Base-by-base conservation (phyloP, 2,329 filamentous ascomycete genomes). In the Beauveria sp. region DNA sequence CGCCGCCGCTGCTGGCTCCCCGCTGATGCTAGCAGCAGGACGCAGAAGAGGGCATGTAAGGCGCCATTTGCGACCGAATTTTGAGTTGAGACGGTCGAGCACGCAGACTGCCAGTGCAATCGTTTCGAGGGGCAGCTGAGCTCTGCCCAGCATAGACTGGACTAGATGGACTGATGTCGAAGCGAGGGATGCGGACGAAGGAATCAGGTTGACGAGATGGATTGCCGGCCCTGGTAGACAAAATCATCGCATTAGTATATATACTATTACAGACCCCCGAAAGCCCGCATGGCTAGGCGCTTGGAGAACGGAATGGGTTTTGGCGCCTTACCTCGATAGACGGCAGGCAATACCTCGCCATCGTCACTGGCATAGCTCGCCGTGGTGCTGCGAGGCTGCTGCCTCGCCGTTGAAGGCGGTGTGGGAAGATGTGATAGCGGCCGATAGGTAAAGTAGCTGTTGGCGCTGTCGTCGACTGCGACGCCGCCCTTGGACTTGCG, bases 361-460 rank as follows among this genome's bases (percentile, higher is more conserved):
- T 74, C 77, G 68, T 80, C 77, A 57, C 80, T 77, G 55, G 53
- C 59, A 38, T 60, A 54, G 48, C 18, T 34, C 16, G 45, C 49
- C 28, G 42, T n/a, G 20, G 65, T 67, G 28, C 75, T 75, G 48
- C 77, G 77, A 20, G 77, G 77, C 64, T 69, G 77, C 64, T 69
- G 75, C 63, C 74, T 75, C 55, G 79, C 80, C 50, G 83, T 86
- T 12, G 80, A 80, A 50, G 86, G 86, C 65, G 86, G 86, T 58
- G 86, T 89, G 24, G 86, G 86, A 24, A 89, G 79, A 71, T 86
- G 87, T 34, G 86, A 88, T 57, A 89, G 77, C 10, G 86, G 86
- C 53, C 84, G 81, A 73, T 88, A 89, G 65, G 85, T 86, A 68
- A 86, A 85, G 72, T 83, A 84, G 65, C 79, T 34, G 31, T 14